Evolutionary conservation across 768 basidiomycete species (phyloP).

Genomic region (Suillus tomentosus): DNA sequence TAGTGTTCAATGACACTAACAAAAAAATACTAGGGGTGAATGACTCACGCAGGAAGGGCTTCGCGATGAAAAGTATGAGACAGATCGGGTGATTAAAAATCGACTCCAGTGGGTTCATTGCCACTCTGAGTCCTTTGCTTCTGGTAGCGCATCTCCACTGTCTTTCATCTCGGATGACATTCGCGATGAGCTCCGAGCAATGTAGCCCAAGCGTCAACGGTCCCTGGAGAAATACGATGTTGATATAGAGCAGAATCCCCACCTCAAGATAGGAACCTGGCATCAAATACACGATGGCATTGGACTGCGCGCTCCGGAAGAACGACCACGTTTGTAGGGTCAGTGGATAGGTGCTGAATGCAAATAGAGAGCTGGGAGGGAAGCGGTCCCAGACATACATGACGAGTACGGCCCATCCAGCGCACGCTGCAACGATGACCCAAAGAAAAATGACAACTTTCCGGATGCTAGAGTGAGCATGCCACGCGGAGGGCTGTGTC

Average conservation of each 20-base stretch:
- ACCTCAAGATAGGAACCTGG: constrained; percentile 22
- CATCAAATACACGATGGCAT: neutral
- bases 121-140: constrained; percentile 16
- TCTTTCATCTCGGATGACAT: constrained; percentile 31
- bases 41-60: constrained; percentile 30
- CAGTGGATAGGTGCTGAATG: no score
- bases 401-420: constrained; percentile 25
- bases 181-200: constrained; percentile 31
- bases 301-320: no score
- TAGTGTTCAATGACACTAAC: neutral
- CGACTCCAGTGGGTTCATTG: constrained; percentile 23
- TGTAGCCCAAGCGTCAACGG: constrained; percentile 31
- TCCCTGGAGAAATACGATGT: constrained; percentile 29
- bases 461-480: no score
- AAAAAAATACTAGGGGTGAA: neutral
- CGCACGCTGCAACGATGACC: constrained; percentile 21
- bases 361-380: no score
- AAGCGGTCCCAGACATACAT: constrained; percentile 8
- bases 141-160: constrained; percentile 28
- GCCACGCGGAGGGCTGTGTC: no score
- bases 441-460: no score
- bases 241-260: constrained; percentile 29
- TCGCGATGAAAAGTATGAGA: constrained; percentile 19
- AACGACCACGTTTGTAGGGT: no score
- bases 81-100: constrained; percentile 26